Evolutionary conservation across 2,329 filamentous ascomycete species (phyloP).

Genomic region (Scedosporium boydii): DNA sequence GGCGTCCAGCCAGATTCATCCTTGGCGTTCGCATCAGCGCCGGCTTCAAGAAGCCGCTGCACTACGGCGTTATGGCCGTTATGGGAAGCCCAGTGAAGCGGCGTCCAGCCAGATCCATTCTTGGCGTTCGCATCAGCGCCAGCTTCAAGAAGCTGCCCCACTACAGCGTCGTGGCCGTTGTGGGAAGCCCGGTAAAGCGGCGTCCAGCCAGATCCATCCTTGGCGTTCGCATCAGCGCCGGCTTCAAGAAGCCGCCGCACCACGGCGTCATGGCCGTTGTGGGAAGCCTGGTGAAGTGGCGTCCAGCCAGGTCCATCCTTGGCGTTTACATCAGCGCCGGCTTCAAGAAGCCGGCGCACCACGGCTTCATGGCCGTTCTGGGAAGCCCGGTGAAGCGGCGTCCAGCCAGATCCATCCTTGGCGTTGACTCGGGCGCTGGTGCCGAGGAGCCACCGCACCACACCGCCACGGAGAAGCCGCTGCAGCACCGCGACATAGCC

Average conservation of each 20-base stretch:
- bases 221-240: not conserved
- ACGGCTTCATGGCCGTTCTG: not conserved
- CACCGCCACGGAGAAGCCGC: not conserved
- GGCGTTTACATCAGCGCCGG: not conserved
- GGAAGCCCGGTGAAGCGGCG: not conserved
- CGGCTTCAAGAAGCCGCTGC: not conserved
- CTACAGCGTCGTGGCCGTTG: not conserved
- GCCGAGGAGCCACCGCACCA: too few species aligned
- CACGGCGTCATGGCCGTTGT: not conserved
- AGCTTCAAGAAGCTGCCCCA: not conserved
- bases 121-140: not conserved
- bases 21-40: not conserved
- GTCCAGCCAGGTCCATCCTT: not conserved
- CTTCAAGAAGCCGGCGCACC: constrained; percentile 2
- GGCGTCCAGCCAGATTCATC: not conserved
- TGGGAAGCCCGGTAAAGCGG: not conserved
- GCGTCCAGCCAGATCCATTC: not conserved
- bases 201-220: not conserved
- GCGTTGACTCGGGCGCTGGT: not conserved
- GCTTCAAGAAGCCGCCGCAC: not conserved
- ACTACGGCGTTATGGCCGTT: not conserved
- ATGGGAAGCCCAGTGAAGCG: not conserved
- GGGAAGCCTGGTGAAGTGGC: not conserved
- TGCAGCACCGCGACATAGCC: not conserved
- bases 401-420: not conserved